Percentiles rank a stretch among this genome's conserved stretches.
Evolutionary conservation across 1,284 basidiomycete species (phyloP).

Genomic region (Cryptococcus hybrid): DNA sequence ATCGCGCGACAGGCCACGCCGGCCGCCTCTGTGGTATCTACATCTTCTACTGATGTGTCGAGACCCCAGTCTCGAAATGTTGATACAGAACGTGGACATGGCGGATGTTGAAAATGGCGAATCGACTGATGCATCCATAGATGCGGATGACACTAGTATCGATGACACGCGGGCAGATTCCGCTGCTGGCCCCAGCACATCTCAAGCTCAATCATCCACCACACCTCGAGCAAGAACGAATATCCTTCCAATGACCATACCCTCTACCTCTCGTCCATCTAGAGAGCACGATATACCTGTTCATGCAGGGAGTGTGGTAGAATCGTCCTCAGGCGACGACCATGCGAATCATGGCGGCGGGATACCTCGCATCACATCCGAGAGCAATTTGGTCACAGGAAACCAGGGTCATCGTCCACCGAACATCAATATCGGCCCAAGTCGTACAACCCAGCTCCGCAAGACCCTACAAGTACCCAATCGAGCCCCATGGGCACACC

Average conservation of each 20-base stretch:
- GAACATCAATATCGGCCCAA: constrained; percentile 21
- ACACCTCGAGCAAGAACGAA: constrained; percentile 39
- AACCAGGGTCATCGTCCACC: constrained; percentile 15
- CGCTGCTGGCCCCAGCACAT: background rate
- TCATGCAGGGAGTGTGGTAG: background rate
- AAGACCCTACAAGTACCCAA: constrained; percentile 38
- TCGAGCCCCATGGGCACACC: constrained; percentile 48
- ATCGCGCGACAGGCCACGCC: too few species aligned
- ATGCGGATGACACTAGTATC: constrained; percentile 33
- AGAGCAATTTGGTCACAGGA: constrained; percentile 27
- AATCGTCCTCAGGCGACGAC: constrained; percentile 31
- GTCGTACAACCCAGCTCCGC: constrained; percentile 30
- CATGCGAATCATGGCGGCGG: background rate
- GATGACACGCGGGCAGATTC: constrained; percentile 14
- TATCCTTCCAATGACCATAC: constrained; percentile 35
- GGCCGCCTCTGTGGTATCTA: too few species aligned
- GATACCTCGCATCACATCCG: constrained; percentile 39
- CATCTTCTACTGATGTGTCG: too few species aligned
- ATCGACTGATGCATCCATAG: constrained; percentile 32
- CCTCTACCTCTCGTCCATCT: constrained; percentile 26
- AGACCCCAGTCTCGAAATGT: background rate
- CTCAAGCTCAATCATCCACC: constrained; percentile 23
- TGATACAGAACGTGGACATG: constrained; percentile 46
- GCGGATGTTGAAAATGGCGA: constrained; percentile 43
- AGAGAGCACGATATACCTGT: constrained; percentile 20